Percentiles rank a stretch among this genome's conserved stretches.
Conservation (phyloP, 2,329 filamentous ascomycete species). For the Trichoderma brevicompactum region DNA sequence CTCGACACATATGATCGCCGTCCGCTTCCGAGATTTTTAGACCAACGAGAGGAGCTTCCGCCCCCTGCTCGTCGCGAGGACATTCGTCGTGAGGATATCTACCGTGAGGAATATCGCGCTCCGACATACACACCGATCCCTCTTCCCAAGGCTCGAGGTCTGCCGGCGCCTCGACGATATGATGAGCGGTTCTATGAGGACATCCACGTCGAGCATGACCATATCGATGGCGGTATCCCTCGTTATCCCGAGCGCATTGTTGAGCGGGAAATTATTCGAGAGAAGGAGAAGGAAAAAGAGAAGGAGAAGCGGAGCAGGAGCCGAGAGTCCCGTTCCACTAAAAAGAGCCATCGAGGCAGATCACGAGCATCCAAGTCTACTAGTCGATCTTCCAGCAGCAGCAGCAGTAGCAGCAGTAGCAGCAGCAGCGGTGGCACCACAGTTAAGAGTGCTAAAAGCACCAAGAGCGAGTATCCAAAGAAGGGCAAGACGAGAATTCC, state of each 20-base stretch:
- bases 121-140: slow-evolving; percentile 65
- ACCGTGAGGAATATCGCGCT: slow-evolving; percentile 53
- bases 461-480: slow-evolving; percentile 69
- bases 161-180: slow-evolving; percentile 63
- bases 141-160: slow-evolving; percentile 65
- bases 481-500: slow-evolving; percentile 92
- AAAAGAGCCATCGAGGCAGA: slow-evolving; percentile 46
- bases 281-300: slow-evolving; percentile 37
- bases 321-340: slow-evolving; percentile 47
- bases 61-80: slow-evolving; percentile 58
- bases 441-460: slow-evolving; percentile 49
- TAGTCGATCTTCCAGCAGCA: slow-evolving; percentile 53
- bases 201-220: slow-evolving; percentile 68
- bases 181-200: slow-evolving; percentile 66
- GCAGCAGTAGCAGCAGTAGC: slow-evolving; percentile 46
- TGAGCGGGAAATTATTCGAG: slow-evolving; percentile 64
- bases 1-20: slow-evolving; percentile 87
- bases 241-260: slow-evolving; percentile 56
- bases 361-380: slow-evolving; percentile 48
- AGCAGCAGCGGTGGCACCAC: slow-evolving; percentile 54
- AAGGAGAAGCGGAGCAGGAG: slow-evolving; percentile 47
- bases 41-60: slow-evolving; percentile 64
- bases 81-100: slow-evolving; percentile 53
- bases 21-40: slow-evolving; percentile 56
- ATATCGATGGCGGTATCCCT: slow-evolving; percentile 65